Percentiles rank a stretch among this genome's conserved stretches.
These are phyloP conservation scores for Aspergillus luchuensis DNA, from an alignment of 2,329 filamentous ascomycete species.

Conservation along the genomic window DNA sequence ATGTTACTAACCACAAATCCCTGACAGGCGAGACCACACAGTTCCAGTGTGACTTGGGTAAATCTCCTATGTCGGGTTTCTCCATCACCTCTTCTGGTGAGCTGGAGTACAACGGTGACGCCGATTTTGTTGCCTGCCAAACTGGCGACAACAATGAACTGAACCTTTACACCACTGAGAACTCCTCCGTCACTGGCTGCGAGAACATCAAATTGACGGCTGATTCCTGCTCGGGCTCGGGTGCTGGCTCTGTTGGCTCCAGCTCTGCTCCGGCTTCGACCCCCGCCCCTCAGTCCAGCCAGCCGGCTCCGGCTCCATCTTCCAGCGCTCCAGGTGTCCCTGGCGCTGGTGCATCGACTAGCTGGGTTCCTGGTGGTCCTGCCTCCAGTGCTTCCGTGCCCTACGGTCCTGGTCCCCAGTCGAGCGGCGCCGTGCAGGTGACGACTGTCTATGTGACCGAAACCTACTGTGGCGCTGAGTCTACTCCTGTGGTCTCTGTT, in stretches of 20 bases:
- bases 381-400: conserved; percentile 5
- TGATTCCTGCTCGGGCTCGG: conserved; percentile 38
- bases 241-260: conserved; percentile 22
- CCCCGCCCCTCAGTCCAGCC: conserved; percentile 3
- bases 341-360: conserved; percentile 10
- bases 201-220: conserved; percentile 36
- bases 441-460: conserved; percentile 6
- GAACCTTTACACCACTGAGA: conserved; percentile 47
- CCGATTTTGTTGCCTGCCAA: conserved; percentile 62
- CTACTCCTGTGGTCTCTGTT: conserved; percentile 10
- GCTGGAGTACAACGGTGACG: conserved; percentile 55
- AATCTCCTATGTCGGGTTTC: conserved; percentile 57
- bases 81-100: conserved; percentile 55
- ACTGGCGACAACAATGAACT: conserved; percentile 48
- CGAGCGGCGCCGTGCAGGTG: neutral
- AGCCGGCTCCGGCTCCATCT: neutral
- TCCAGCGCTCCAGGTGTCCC: conserved; percentile 11
- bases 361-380: conserved; percentile 13
- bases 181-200: conserved; percentile 37
- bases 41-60: conserved; percentile 63
- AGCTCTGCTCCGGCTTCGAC: conserved; percentile 16
- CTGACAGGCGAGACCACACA: conserved; percentile 57
- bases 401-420: conserved; percentile 2
- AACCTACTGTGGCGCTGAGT: conserved; percentile 9
- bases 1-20: conserved; percentile 17